Conservation (phyloP, 2,329 filamentous ascomycete species). For the Cercospora zeina region DNA sequence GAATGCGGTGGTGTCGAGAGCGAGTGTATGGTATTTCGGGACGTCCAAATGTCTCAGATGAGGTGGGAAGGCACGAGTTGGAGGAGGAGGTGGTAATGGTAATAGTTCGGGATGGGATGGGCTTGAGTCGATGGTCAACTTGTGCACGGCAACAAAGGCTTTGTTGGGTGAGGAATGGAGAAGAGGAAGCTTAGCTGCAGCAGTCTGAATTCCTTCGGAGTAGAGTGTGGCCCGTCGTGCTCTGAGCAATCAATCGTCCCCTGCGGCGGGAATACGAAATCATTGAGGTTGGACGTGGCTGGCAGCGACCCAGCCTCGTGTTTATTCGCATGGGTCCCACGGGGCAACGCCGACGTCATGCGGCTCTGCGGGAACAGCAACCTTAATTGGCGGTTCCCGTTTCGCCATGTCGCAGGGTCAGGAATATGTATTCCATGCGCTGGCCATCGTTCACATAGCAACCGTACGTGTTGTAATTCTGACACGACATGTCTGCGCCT, state of each 20-base stretch:
- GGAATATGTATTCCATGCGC: not conserved
- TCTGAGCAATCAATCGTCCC: constrained; percentile 5
- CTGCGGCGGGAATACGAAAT: constrained; percentile 10
- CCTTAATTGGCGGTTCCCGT: constrained; percentile 7
- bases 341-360: constrained; percentile 16
- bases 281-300: constrained; percentile 20
- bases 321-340: not conserved
- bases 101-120: constrained; percentile 11
- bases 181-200: constrained; percentile 10
- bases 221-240: not conserved
- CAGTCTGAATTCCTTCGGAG: constrained; percentile 4
- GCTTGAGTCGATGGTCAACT: constrained; percentile 10
- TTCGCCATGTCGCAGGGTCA: not conserved
- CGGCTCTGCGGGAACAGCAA: constrained; percentile 11
- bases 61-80: constrained; percentile 2
- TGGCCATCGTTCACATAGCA: not conserved
- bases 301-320: not conserved
- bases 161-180: constrained; percentile 7
- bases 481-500: not conserved
- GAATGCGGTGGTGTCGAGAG: constrained; percentile 8
- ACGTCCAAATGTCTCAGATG: not conserved
- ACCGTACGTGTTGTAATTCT: not conserved
- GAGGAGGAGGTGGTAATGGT: not conserved
- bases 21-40: not conserved
- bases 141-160: constrained; percentile 10